A percentile compares a stretch with the other conserved stretches of the same genome.
Evolutionary conservation across 768 basidiomycete genomes (phyloP).

Genomic region (Thelephora ganbajun): DNA sequence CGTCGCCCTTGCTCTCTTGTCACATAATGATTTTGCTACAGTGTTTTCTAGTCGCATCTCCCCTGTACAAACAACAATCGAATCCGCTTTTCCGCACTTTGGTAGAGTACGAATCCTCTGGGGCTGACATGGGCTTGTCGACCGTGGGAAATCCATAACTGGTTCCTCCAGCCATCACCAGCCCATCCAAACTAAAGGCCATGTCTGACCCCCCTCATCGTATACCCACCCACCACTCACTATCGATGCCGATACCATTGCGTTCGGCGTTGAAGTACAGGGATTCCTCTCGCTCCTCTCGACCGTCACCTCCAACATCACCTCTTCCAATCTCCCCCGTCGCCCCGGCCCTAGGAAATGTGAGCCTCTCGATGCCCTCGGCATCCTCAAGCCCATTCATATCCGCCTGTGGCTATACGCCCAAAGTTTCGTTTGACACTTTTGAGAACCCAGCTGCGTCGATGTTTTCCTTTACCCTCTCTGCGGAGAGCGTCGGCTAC

Average conservation of each 20-base stretch:
- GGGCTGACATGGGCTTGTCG: too few species aligned
- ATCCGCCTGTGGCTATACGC: slow-evolving; percentile 22
- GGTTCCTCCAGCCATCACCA: too few species aligned
- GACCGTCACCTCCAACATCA: slow-evolving; percentile 1
- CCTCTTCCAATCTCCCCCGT: neutral
- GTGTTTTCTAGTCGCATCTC: too few species aligned
- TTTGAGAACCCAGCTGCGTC: slow-evolving; percentile 69
- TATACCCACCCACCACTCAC: too few species aligned
- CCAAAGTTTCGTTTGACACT: slow-evolving; percentile 78
- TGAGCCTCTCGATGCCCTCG: slow-evolving; percentile 10
- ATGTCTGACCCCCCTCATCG: too few species aligned
- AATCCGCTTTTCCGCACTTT: too few species aligned
- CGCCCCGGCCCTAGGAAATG: neutral
- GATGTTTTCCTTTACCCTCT: slow-evolving; percentile 83
- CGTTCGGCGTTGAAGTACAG: slow-evolving; percentile 43
- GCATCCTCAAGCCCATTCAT: slow-evolving; percentile 12
- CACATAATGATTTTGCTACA: too few species aligned
- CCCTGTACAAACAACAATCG: too few species aligned
- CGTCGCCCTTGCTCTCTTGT: too few species aligned
- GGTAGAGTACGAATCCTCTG: too few species aligned
- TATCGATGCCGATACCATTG: slow-evolving; percentile 17
- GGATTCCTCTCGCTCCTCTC: slow-evolving; percentile 10
- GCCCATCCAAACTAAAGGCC: too few species aligned
- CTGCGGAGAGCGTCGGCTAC: slow-evolving; percentile 77
- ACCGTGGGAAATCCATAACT: too few species aligned